Conservation (phyloP, 768 basidiomycete species). For the Daedaleopsis sinensis region DNA sequence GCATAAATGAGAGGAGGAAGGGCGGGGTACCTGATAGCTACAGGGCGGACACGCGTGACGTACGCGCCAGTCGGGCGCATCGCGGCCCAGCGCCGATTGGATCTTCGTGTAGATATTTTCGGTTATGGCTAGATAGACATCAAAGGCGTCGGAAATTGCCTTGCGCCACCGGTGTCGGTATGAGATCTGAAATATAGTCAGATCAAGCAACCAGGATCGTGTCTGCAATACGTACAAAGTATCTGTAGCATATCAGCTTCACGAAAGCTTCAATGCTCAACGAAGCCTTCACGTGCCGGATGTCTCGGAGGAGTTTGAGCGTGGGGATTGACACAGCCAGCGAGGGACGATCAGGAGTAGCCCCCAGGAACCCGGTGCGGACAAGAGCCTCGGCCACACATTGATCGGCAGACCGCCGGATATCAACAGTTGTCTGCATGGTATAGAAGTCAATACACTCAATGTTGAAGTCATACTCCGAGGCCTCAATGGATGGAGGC, state of each 20-base stretch:
- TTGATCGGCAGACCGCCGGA: not conserved
- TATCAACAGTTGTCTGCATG: not conserved
- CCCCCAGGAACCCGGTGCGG: slow-evolving; percentile 10
- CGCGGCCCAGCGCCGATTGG: slow-evolving; percentile 28
- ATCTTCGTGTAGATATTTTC: slow-evolving; percentile 26
- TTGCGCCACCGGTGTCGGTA: slow-evolving; percentile 27
- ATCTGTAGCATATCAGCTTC: slow-evolving; percentile 19
- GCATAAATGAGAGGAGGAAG: too few species aligned
- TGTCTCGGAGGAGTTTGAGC: slow-evolving; percentile 13
- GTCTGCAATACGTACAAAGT: slow-evolving; percentile 22
- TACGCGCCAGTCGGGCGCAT: slow-evolving; percentile 36
- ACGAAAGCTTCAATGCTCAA: slow-evolving; percentile 25
- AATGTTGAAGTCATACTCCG: slow-evolving; percentile 6
- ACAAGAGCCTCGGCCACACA: slow-evolving; percentile 1
- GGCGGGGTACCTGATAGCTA: slow-evolving; percentile 39
- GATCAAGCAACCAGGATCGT: too few species aligned
- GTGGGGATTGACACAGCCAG: slow-evolving; percentile 21
- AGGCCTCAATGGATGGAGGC: too few species aligned
- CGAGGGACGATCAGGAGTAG: slow-evolving; percentile 4
- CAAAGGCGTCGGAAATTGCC: slow-evolving; percentile 36
- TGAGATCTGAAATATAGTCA: slow-evolving; percentile 23
- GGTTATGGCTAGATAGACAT: slow-evolving; percentile 37
- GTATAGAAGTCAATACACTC: slow-evolving; percentile 11
- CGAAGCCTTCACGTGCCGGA: slow-evolving; percentile 19
- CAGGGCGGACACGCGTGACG: slow-evolving; percentile 41